Evolutionary conservation across 495 filamentous ascomycete species (phyloP).

Genomic region (Penicillium herquei): DNA sequence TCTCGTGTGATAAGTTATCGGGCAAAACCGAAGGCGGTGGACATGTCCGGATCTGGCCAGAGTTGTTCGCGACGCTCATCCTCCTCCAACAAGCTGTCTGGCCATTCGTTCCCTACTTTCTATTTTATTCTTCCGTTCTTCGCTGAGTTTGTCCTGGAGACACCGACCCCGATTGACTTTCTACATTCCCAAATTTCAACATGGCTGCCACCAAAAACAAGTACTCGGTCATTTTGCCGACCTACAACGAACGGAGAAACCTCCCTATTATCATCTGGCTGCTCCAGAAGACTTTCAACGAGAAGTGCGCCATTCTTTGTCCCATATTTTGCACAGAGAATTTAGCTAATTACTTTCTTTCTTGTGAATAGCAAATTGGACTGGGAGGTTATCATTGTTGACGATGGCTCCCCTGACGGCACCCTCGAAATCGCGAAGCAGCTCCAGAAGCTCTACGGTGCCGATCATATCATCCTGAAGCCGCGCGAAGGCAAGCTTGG

Average conservation of each 20-base stretch:
- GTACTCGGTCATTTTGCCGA: slow-evolving; percentile 95
- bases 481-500: slow-evolving; percentile 92
- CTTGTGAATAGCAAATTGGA: slow-evolving; percentile 68
- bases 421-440: slow-evolving; percentile 88
- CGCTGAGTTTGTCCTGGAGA: slow-evolving; percentile 12
- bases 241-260: slow-evolving; percentile 97
- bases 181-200: slow-evolving; percentile 16
- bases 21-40: slow-evolving; percentile 28
- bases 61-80: slow-evolving; percentile 25
- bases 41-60: slow-evolving; percentile 23
- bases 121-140: slow-evolving; percentile 13
- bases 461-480: slow-evolving; percentile 75
- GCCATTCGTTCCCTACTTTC: slow-evolving; percentile 29
- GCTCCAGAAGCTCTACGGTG: slow-evolving; percentile 76
- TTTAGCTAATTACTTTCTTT: background rate
- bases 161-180: slow-evolving; percentile 7
- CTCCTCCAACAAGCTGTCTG: slow-evolving; percentile 23
- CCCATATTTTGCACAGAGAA: too few species aligned
- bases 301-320: slow-evolving; percentile 45
- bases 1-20: slow-evolving; percentile 24
- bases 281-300: slow-evolving; percentile 83
- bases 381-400: slow-evolving; percentile 96
- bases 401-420: slow-evolving; percentile 95
- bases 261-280: slow-evolving; percentile 94
- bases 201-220: slow-evolving; percentile 60